phyloP scores from a whole-genome alignment of 1,284 basidiomycete genomes.

The Trichosporon sp. region DNA sequence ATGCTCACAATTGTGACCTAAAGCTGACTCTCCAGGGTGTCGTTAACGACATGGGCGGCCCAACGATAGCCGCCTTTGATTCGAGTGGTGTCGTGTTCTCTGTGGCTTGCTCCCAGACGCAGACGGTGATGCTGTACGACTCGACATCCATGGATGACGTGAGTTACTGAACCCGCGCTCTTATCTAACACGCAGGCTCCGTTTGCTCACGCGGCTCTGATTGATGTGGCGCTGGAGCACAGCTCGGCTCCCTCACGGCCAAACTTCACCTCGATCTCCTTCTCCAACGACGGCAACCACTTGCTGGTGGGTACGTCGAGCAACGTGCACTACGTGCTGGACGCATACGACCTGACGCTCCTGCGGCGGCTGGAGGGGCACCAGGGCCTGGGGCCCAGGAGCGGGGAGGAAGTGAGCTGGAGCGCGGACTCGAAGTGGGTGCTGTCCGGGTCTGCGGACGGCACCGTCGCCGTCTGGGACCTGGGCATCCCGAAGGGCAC shows the following conservation, averaged over 20 bases:
- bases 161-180: conserved; percentile 15
- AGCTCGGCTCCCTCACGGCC: conserved; percentile 78
- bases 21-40: conserved; percentile 43
- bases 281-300: conserved; percentile 84
- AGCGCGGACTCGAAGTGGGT: conserved; percentile 86
- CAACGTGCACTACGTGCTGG: conserved; percentile 85
- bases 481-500: conserved; percentile 44
- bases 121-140: conserved; percentile 84
- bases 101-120: conserved; percentile 74
- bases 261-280: conserved; percentile 83
- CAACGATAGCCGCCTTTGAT: conserved; percentile 87
- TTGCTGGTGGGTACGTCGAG: conserved; percentile 89
- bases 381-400: conserved; percentile 71
- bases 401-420: conserved; percentile 87
- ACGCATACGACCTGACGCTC: conserved; percentile 77
- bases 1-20: conserved; percentile 17
- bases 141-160: conserved; percentile 77
- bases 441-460: conserved; percentile 67
- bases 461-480: conserved; percentile 76
- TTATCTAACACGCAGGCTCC: conserved; percentile 56
- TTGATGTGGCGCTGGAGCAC: conserved; percentile 68
- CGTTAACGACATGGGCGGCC: conserved; percentile 54
- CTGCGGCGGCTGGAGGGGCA: conserved; percentile 80
- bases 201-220: conserved; percentile 70
- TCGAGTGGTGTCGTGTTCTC: conserved; percentile 85